phyloP scores from a whole-genome alignment of 305 asterid species.

The Fraxinus xanthoxyloides region DNA sequence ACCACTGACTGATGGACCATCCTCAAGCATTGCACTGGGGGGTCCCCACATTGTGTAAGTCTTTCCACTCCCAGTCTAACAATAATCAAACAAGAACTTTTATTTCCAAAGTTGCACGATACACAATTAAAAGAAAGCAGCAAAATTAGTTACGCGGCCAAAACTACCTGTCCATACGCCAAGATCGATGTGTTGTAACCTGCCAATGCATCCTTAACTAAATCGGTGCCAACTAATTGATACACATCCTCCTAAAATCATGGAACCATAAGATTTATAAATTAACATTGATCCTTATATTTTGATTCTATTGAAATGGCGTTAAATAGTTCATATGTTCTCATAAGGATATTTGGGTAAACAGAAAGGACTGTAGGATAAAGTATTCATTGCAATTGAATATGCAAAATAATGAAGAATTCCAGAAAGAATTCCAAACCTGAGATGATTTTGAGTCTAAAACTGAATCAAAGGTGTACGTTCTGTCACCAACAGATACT shows the following conservation, averaged over 20 bases:
- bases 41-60: slow-evolving; percentile 97
- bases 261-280: slow-evolving; percentile 4
- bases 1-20: slow-evolving; percentile 51
- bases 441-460: slow-evolving; percentile 70
- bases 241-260: slow-evolving; percentile 68
- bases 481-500: slow-evolving; percentile 52
- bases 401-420: not conserved
- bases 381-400: not conserved
- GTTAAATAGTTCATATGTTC: not conserved
- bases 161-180: slow-evolving; percentile 88
- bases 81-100: slow-evolving; percentile 19
- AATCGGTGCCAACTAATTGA: slow-evolving; percentile 65
- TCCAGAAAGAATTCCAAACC: slow-evolving; percentile 39
- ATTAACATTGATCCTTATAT: not conserved
- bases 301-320: not conserved
- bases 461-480: slow-evolving; percentile 65
- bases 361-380: not conserved
- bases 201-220: slow-evolving; percentile 82
- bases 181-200: slow-evolving; percentile 84
- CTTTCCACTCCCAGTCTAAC: slow-evolving; percentile 91
- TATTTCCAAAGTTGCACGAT: slow-evolving; percentile 2
- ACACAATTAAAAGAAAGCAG: not conserved
- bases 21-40: slow-evolving; percentile 73
- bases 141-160: not conserved
- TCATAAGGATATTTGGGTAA: not conserved